Percentiles rank a stretch among this genome's conserved stretches.
Evolutionary conservation across 1,139 yeast species (phyloP).

Genomic region (Sugiyamaella sp.): DNA sequence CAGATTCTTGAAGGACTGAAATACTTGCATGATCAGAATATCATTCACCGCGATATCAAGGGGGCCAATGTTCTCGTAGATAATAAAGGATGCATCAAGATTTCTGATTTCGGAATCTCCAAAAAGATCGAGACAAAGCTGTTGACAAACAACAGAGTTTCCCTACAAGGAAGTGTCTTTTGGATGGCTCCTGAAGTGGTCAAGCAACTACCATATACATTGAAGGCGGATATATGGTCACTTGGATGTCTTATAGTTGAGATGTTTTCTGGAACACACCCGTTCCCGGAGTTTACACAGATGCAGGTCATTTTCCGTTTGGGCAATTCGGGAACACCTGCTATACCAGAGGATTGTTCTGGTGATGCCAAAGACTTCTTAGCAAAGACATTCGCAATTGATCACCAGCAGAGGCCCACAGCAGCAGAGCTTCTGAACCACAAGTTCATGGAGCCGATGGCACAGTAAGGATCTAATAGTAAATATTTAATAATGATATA

Average conservation of each 20-base stretch:
- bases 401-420: slow-evolving; percentile 70
- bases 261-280: slow-evolving; percentile 94
- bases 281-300: slow-evolving; percentile 90
- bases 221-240: slow-evolving; percentile 94
- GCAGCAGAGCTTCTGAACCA: slow-evolving; percentile 72
- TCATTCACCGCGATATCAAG: slow-evolving; percentile 88
- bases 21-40: slow-evolving; percentile 78
- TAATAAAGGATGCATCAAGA: slow-evolving; percentile 86
- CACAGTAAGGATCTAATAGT: slow-evolving; percentile 1
- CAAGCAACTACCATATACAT: slow-evolving; percentile 84
- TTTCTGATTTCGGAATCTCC: slow-evolving; percentile 93
- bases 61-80: slow-evolving; percentile 93
- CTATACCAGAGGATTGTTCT: slow-evolving; percentile 77
- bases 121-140: slow-evolving; percentile 59
- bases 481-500: background rate
- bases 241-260: slow-evolving; percentile 90
- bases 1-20: slow-evolving; percentile 82
- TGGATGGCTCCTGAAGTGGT: slow-evolving; percentile 99
- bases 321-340: slow-evolving; percentile 79
- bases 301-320: slow-evolving; percentile 96
- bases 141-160: slow-evolving; percentile 62
- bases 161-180: slow-evolving; percentile 89
- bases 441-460: slow-evolving; percentile 41
- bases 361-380: slow-evolving; percentile 69
- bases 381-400: slow-evolving; percentile 68